Evolutionary conservation across 768 basidiomycete species (phyloP).

Genomic region (Suillus subaureus): DNA sequence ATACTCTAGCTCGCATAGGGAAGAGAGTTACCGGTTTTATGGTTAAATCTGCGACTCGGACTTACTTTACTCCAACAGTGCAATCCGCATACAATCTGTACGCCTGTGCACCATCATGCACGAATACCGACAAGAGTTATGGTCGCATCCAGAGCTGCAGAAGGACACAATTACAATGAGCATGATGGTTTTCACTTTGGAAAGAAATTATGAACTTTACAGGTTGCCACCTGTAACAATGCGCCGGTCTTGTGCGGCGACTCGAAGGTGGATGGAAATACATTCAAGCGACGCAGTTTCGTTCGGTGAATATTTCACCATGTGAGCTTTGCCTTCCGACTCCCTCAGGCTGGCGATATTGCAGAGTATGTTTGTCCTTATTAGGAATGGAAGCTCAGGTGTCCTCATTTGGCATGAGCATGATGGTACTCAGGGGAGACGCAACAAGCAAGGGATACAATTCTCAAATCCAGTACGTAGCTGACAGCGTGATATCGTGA

Average conservation of each 20-base stretch:
- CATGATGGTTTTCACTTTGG: not conserved
- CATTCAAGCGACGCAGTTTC: not conserved
- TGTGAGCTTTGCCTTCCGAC: not conserved
- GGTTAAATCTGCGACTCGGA: not conserved
- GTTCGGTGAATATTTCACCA: not conserved
- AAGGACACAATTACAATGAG: not conserved
- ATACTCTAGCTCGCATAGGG: not conserved
- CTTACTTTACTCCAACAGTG: not conserved
- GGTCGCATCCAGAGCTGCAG: not conserved
- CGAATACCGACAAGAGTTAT: not conserved
- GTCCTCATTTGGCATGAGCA: too few species aligned
- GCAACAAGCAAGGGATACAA: too few species aligned
- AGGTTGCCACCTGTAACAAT: not conserved
- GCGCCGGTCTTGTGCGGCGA: not conserved
- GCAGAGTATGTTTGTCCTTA: not conserved
- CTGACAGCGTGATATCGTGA: too few species aligned
- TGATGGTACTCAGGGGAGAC: too few species aligned
- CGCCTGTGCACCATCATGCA: not conserved
- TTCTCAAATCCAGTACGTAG: too few species aligned
- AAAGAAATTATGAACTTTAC: not conserved
- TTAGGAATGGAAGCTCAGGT: not conserved
- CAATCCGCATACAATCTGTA: not conserved
- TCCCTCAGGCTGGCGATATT: too few species aligned
- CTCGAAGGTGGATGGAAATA: not conserved
- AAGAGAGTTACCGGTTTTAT: not conserved